Base-by-base conservation (phyloP, 1,139 yeast species). In the Trichomonascaceae sp. region DNA sequence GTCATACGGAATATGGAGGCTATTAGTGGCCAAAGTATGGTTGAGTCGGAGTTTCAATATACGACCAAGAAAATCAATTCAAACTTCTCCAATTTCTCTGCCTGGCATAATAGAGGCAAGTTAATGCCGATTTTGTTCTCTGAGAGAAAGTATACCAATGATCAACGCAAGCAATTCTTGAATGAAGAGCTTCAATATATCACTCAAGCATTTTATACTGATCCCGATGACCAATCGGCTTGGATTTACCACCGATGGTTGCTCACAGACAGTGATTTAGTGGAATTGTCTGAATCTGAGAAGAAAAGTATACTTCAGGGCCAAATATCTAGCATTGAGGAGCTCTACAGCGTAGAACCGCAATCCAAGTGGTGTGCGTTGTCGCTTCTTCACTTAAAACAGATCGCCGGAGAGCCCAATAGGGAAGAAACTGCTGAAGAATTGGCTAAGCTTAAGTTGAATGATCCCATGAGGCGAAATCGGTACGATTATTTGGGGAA, bases 241-340 rank as follows among this genome's bases (percentile, higher is more conserved):
- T 93, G 99, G 98, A 77, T 86, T 3, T 93, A 91, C 68, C 77
- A 88, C 56, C 79, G 84, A 52, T 93, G 98, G 98, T 73, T 93
- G 19, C 69, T 90, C 12, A 79, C 84, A 5, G 80, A 45, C 19
- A 32, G 32, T 4, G 43, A 72, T 81, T 19, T 61, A 1, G 57
- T 62, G 10, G 60, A 63, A 8, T 55, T 71, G 39, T 54, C 65
- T 1, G 45, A 55, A 13, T 54, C 56, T 7, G 63, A 64, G 47
- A 51, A 57, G n/a, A 47, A 55, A 2, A 58, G 49, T 46, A 59
- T 63, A 12, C 63, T 73, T 9, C 64, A 68, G 45, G 58, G 60
- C 12, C 70, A 73, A 49, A 61, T 66, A 15, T 55, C 63, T 22
- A 58, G 66, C 22, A 63, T 75, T 18, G 54, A 61, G 13, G 75